These are phyloP conservation scores for Striga asiatica DNA, from an alignment of 257 asterid species.

Conservation along the genomic window DNA sequence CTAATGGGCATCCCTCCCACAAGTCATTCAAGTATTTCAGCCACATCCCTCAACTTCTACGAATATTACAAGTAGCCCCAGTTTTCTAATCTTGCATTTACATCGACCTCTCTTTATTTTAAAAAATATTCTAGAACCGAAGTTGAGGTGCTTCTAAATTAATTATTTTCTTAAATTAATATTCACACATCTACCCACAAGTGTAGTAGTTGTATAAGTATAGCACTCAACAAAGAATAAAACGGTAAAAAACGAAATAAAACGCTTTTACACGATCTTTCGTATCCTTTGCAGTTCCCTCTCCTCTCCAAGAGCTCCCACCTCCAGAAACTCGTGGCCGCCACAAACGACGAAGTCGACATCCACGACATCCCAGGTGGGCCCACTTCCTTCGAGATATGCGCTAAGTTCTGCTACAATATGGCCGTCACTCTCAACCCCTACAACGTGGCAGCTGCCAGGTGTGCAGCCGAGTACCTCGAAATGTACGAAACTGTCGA, in stretches of 20 bases:
- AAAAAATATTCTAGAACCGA: too few relatives aligned
- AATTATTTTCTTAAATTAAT: too few relatives aligned
- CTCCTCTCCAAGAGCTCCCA: neutral
- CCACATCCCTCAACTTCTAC: too few relatives aligned
- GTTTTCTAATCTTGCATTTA: too few relatives aligned
- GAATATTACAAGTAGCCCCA: too few relatives aligned
- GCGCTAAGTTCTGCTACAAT: neutral
- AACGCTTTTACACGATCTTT: neutral
- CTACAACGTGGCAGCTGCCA: neutral
- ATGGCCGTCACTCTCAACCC: neutral
- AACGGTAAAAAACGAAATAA: neutral
- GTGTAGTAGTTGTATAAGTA: too few relatives aligned
- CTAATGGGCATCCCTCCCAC: too few relatives aligned
- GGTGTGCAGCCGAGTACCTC: slow-evolving; percentile 2
- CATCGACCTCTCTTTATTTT: too few relatives aligned
- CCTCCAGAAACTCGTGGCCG: neutral
- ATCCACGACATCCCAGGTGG: neutral
- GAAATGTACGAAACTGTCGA: slow-evolving; percentile 1
- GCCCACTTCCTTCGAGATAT: neutral
- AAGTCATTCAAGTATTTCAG: too few relatives aligned
- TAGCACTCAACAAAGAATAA: neutral
- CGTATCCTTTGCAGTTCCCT: neutral
- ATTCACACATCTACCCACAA: too few relatives aligned
- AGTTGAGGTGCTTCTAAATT: too few relatives aligned
- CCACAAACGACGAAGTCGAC: neutral